Conservation (phyloP, 306 rosid genomes). For the Rosa chinensis region DNA sequence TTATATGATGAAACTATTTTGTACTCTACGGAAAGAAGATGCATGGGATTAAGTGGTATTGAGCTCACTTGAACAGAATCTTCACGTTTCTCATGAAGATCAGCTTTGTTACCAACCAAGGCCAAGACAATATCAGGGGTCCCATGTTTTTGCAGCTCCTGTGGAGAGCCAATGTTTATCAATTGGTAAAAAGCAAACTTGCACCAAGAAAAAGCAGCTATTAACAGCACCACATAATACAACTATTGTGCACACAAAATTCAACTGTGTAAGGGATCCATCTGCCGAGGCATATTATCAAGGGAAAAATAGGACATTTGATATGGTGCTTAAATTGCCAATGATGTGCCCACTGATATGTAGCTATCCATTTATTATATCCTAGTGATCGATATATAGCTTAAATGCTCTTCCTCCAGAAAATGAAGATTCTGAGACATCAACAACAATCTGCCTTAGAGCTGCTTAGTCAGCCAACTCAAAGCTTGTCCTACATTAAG, state of each 20-base stretch:
- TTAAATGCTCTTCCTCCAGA: neutral
- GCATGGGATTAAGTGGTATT: slow-evolving; percentile 13
- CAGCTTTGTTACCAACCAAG: slow-evolving; percentile 94
- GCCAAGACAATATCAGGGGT: slow-evolving; percentile 93
- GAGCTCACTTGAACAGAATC: slow-evolving; percentile 68
- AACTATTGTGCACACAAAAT: neutral
- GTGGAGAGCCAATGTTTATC: slow-evolving; percentile 26
- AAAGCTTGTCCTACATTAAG: neutral
- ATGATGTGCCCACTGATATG: neutral
- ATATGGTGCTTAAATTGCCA: neutral
- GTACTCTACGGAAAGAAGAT: slow-evolving; percentile 15
- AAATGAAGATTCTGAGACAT: neutral
- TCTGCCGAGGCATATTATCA: neutral
- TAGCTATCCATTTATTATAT: neutral
- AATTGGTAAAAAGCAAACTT: slow-evolving; percentile 25
- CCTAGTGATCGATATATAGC: neutral
- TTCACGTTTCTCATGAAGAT: slow-evolving; percentile 86
- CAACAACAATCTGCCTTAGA: neutral
- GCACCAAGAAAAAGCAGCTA: slow-evolving; percentile 6
- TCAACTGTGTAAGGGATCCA: neutral
- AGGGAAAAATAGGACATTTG: neutral
- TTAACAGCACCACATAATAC: neutral
- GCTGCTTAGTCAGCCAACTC: neutral
- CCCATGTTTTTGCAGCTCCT: slow-evolving; percentile 98
- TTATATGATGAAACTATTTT: neutral